Evolutionary conservation across 1,284 basidiomycete genomes (phyloP).

Genomic region (Ustilago vetiveriae): DNA sequence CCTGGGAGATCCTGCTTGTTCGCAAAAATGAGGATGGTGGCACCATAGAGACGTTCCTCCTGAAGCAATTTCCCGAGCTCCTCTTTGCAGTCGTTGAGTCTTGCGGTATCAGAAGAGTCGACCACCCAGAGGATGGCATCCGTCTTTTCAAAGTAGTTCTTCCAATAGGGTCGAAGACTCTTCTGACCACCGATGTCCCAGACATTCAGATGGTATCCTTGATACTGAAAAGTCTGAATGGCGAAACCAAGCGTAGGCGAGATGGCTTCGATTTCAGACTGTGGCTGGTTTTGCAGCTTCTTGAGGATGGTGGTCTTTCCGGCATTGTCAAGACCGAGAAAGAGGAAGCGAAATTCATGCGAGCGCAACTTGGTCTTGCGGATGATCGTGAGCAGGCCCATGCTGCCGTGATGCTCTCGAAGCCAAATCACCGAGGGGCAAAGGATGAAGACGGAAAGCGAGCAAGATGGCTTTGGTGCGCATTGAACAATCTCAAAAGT

Average conservation of each 20-base stretch:
- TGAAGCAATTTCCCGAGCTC: constrained; percentile 86
- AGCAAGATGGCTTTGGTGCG: no score
- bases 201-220: constrained; percentile 73
- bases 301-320: constrained; percentile 99
- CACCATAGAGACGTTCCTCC: constrained; percentile 94
- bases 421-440: no score
- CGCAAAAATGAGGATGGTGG: constrained; percentile 94
- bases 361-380: constrained; percentile 79
- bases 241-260: constrained; percentile 98
- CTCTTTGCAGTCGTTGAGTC: constrained; percentile 86
- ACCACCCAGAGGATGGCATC: constrained; percentile 99
- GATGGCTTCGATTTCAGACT: constrained; percentile 73
- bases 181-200: constrained; percentile 97
- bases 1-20: constrained; percentile 97
- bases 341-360: constrained; percentile 90
- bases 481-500: not conserved
- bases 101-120: constrained; percentile 87
- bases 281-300: constrained; percentile 84
- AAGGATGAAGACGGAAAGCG: no score
- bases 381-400: constrained; percentile 93
- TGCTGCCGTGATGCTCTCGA: no score
- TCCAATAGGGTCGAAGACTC: constrained; percentile 95
- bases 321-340: constrained; percentile 99
- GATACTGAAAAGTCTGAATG: constrained; percentile 92
- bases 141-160: constrained; percentile 98